phyloP scores from a whole-genome alignment of 495 filamentous ascomycete genomes.

The Aspergillus cristatus region DNA sequence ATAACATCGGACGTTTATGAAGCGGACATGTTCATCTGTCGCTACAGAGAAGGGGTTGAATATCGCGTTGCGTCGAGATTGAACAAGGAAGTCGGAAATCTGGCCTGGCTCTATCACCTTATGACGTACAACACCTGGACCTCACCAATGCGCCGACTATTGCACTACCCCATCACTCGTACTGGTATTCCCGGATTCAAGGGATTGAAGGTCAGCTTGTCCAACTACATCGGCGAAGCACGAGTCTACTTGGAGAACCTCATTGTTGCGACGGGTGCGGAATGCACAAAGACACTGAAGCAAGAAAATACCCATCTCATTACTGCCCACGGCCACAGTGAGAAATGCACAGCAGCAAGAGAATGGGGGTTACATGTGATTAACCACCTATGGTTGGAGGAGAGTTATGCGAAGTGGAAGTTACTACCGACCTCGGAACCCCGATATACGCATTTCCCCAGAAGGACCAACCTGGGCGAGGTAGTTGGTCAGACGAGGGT shows the following conservation, averaged over 20 bases:
- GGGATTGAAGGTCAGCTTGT: constrained; percentile 69
- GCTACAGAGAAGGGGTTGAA: constrained; percentile 71
- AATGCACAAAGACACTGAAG: constrained; percentile 87
- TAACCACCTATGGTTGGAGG: constrained; percentile 97
- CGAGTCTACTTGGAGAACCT: constrained; percentile 90
- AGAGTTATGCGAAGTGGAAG: constrained; percentile 85
- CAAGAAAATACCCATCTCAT: constrained; percentile 92
- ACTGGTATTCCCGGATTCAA: constrained; percentile 72
- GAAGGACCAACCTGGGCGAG: constrained; percentile 83
- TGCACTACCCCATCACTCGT: constrained; percentile 81
- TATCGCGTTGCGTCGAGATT: constrained; percentile 67
- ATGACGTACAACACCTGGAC: constrained; percentile 86
- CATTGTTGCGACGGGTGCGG: constrained; percentile 69
- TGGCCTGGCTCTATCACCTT: constrained; percentile 87
- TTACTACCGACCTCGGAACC: constrained; percentile 54
- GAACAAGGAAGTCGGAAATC: constrained; percentile 77
- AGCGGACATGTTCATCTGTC: constrained; percentile 77
- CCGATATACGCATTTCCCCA: constrained; percentile 75
- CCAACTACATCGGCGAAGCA: constrained; percentile 93
- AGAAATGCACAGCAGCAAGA: constrained; percentile 82
- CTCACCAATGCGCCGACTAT: constrained; percentile 63
- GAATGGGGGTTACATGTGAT: constrained; percentile 88
- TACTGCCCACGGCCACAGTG: constrained; percentile 75
- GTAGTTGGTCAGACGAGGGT: constrained; percentile 79
- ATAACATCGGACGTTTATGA: constrained; percentile 57